Base-by-base conservation (phyloP, 73 alveolate genomes). In the Paramecium tetraurelia region DNA sequence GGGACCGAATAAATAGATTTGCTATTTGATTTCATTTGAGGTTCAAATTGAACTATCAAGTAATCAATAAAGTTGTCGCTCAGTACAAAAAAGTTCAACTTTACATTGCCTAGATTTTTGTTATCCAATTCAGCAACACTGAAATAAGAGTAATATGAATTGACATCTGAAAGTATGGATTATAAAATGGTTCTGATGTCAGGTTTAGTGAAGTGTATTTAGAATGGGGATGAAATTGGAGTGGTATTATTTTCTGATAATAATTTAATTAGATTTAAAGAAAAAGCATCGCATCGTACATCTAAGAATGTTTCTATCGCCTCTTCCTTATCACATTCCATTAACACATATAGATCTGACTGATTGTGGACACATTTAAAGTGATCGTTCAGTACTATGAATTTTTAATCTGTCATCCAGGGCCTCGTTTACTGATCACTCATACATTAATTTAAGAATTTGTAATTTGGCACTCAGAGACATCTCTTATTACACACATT, bases 361-460 rank as follows among this genome's bases (percentile, higher is more conserved):
- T 63, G 31, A 63, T 27, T 31, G 9, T 63, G 84, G 12, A 33
- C 27, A 27, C 38, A 36, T 35, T 75, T 41, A 5, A 21, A 75
- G 20, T 38, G 36, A 18, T 35, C 87, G 16, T 75, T 41, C 5
- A 75, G 29, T 3, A 75, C 59, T 16, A 75, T 10, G 87, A n/a
- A 75, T 35, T 41, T 75, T 38, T 35, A 18, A 35, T 75, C 87
- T 75, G 87, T 38, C 35, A 75, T 12, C 58, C 58, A 75, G 33
- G 87, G 87, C 35, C 87, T 75, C 36, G 9, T 9, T 63, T 53
- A 53, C 69, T 53, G 69, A 53, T 53, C 69, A 53, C 69, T 53
- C 69, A 53, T 53, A 53, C 69, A 53, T 53, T 53, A 53, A 53
- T 53, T 53, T 53, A 1, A 53, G 31, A 53, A 53, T 53, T 33